Percentiles rank a stretch among this genome's conserved stretches.
These are phyloP conservation scores for Teunomyces atbi DNA, from an alignment of 805 yeast species.

Conservation along the genomic window DNA sequence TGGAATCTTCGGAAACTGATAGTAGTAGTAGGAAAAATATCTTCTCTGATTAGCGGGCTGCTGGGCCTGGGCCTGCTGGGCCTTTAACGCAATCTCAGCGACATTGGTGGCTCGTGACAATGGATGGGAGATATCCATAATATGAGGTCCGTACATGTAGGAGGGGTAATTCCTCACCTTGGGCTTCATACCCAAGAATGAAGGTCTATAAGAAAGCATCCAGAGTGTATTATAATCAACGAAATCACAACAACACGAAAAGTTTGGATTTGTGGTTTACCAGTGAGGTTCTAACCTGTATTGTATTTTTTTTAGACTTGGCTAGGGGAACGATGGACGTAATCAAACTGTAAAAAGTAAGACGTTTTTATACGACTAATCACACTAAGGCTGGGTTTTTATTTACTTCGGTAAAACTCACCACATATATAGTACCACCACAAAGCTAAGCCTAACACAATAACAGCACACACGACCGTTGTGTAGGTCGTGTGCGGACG, in stretches of 20 bases:
- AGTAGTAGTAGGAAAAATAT: slow-evolving; percentile 25
- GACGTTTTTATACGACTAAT: background rate
- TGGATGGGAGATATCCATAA: slow-evolving; percentile 41
- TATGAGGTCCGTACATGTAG: slow-evolving; percentile 32
- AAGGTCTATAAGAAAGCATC: slow-evolving; percentile 19
- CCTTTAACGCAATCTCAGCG: slow-evolving; percentile 31
- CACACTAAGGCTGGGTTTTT: background rate
- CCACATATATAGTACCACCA: background rate
- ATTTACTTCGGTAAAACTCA: background rate
- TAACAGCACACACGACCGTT: background rate
- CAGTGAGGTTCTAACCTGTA: background rate
- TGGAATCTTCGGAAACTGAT: slow-evolving; percentile 53
- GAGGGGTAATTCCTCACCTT: slow-evolving; percentile 21
- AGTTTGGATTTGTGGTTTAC: slow-evolving; percentile 1
- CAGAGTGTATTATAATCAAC: background rate
- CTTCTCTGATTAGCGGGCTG: slow-evolving; percentile 16
- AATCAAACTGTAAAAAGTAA: background rate
- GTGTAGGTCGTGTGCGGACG: background rate
- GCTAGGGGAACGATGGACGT: background rate
- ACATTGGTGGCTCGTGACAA: slow-evolving; percentile 40
- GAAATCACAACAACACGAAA: background rate
- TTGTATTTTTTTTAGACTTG: background rate
- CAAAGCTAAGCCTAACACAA: background rate
- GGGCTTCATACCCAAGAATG: slow-evolving; percentile 15
- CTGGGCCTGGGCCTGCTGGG: slow-evolving; percentile 13